Percentiles rank a stretch among this genome's conserved stretches.
phyloP scores from a whole-genome alignment of 306 rosid genomes.

The Rosa chinensis region DNA sequence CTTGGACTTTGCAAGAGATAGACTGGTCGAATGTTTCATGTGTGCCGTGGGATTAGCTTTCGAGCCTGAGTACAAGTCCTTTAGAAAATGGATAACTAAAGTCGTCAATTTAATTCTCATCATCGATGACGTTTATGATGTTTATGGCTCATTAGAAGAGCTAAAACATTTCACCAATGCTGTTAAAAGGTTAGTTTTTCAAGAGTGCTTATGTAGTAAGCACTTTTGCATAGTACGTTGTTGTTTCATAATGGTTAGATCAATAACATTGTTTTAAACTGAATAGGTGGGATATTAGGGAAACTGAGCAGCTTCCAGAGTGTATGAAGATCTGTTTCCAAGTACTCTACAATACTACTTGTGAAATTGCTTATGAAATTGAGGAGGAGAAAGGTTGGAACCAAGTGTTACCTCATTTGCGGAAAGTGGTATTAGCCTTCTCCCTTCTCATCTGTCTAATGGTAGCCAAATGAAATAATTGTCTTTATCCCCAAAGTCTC shows the following conservation, averaged over 20 bases:
- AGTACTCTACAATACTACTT: constrained; percentile 44
- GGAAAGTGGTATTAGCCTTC: constrained; percentile 37
- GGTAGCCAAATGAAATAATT: too few species aligned
- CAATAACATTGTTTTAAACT: neutral
- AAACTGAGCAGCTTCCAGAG: constrained; percentile 41
- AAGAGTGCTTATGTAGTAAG: too few species aligned
- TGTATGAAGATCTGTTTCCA: constrained; percentile 53
- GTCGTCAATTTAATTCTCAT: constrained; percentile 38
- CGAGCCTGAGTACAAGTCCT: constrained; percentile 31
- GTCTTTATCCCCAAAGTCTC: too few species aligned
- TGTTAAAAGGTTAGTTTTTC: constrained; percentile 31
- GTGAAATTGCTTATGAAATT: constrained; percentile 53
- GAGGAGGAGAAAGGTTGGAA: constrained; percentile 34
- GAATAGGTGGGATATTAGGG: constrained; percentile 53
- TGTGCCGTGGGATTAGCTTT: constrained; percentile 51
- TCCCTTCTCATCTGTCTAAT: too few species aligned
- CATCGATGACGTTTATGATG: constrained; percentile 62
- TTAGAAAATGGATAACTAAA: constrained; percentile 69
- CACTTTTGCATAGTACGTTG: too few species aligned
- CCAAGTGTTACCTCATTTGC: constrained; percentile 32
- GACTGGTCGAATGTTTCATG: constrained; percentile 68
- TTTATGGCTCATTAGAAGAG: constrained; percentile 58
- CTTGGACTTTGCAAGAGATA: constrained; percentile 56
- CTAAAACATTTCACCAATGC: constrained; percentile 52
- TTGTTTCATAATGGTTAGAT: too few species aligned